Percentiles rank a stretch among this genome's conserved stretches.
These are phyloP conservation scores for Solanum raphanifolium DNA, from an alignment of 257 asterid species.

Conservation along the genomic window DNA sequence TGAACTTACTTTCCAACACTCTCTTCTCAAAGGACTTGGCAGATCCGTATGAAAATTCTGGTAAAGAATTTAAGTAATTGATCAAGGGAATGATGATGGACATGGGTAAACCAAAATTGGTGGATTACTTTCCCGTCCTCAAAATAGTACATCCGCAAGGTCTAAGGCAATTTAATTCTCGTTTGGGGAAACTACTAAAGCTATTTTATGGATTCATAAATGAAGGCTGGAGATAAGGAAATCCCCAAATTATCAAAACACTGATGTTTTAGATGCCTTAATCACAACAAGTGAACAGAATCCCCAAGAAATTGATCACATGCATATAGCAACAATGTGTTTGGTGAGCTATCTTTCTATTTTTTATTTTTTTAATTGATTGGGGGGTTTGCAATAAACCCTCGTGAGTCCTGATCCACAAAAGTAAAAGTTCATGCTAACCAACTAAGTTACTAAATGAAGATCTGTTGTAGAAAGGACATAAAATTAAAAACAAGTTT, in stretches of 20 bases:
- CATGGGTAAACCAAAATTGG: slow-evolving; percentile 27
- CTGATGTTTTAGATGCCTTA: background rate
- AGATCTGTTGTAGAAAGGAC: too few species aligned
- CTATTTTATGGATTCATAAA: background rate
- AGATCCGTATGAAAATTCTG: slow-evolving; percentile 23
- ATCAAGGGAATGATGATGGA: slow-evolving; percentile 22
- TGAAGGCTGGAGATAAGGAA: background rate
- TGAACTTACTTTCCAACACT: slow-evolving; percentile 40
- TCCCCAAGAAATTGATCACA: background rate
- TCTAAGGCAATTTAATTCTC: background rate
- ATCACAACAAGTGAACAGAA: background rate
- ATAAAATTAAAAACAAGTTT: too few species aligned
- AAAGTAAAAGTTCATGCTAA: too few species aligned
- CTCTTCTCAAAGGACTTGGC: slow-evolving; percentile 47
- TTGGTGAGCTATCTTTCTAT: background rate
- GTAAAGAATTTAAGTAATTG: slow-evolving; percentile 28
- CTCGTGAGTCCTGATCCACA: too few species aligned
- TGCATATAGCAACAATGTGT: background rate
- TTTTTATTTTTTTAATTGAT: background rate
- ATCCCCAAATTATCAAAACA: background rate
- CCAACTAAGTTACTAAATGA: background rate
- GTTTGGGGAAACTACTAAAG: background rate
- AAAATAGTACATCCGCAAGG: slow-evolving; percentile 34
- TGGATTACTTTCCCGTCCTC: slow-evolving; percentile 38
- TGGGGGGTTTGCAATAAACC: background rate